Base-by-base conservation (phyloP, 441 rosid species). In the Codiaeum variegatum region DNA sequence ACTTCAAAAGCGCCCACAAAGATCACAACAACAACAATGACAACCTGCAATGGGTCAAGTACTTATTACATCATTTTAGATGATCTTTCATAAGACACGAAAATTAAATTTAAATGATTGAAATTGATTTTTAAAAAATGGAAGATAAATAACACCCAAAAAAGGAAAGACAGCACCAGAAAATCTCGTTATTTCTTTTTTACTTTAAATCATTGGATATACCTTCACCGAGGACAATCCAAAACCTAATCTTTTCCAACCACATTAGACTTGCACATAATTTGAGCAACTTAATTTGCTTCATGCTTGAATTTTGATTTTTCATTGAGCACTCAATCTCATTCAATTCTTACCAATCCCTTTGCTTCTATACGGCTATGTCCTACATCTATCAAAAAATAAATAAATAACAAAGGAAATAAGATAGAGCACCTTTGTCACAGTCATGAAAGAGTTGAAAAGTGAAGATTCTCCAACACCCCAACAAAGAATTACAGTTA, bases 381-480 rank as follows among this genome's bases (percentile, higher is more conserved):
- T n/a, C 67, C 18, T 36, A 23, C 29, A 40, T 40, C 19, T 38
- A 21, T 40, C 12, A 21, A 40, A 40, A 5, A 21, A 63, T 10
- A 63, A 21, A 66, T 1, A 3, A 23, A 23, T 26, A 10, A 18
- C 23, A 42, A 15, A 47, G 11, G 6, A 67, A 55, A 69, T 23
- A 29, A 21, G 59, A 52, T 62, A 54, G 49, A 32, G 29, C 15
- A 93, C 97, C 95, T 94, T 94, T 40, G 89, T 81, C 38, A 84
- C 78, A 60, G 97, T 94, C 97, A 94, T 94, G 70, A 84, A 73
- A 26, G 91, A 79, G 82, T 94, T 94, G 71, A 89, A 73, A 72
- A 83, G 73, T 0, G 97, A 90, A 71, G 97, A 92, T 83, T 94
- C 97, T 66, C 88, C 83, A 54, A 94, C 90, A 55, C 97, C 98